These are phyloP conservation scores for Plasmodium cynomolgi DNA, from an alignment of 169 alveolate genomes.

Conservation along the genomic window DNA sequence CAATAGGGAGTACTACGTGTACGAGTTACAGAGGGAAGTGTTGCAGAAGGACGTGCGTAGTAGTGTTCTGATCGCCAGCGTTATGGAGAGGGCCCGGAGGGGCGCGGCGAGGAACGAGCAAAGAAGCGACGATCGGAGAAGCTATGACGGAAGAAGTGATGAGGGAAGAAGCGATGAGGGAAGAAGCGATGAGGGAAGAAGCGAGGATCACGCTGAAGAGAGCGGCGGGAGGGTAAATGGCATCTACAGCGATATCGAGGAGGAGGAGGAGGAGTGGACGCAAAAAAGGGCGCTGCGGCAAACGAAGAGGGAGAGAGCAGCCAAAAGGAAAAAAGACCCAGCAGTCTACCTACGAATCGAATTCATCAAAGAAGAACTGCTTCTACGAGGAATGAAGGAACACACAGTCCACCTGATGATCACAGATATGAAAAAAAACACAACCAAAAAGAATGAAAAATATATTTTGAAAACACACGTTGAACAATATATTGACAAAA, in stretches of 20 bases:
- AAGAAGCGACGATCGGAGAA: not conserved
- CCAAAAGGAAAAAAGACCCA: not conserved
- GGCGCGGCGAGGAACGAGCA: not conserved
- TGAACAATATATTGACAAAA: conserved; percentile 51
- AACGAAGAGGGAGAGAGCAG: not conserved
- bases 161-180: not conserved
- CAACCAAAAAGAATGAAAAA: not conserved
- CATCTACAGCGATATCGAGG: not conserved
- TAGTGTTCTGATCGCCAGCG: not conserved
- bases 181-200: not conserved
- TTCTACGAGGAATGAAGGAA: conserved; percentile 25
- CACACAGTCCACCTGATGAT: conserved; percentile 10
- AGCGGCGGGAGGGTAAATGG: not conserved
- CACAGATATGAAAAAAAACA: conserved; percentile 1
- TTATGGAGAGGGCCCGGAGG: not conserved
- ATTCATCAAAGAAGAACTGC: conserved; percentile 24
- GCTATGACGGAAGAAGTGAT: not conserved
- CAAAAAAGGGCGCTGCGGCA: not conserved
- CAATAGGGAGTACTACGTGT: conserved; percentile 30
- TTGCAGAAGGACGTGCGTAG: conserved; percentile 12
- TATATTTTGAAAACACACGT: conserved; percentile 29
- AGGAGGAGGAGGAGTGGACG: not conserved
- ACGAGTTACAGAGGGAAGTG: conserved; percentile 49
- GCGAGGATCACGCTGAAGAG: not conserved
- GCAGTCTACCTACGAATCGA: not conserved